Evolutionary conservation across 2,329 filamentous ascomycete species (phyloP).

Genomic region (Thelonectria rubi): DNA sequence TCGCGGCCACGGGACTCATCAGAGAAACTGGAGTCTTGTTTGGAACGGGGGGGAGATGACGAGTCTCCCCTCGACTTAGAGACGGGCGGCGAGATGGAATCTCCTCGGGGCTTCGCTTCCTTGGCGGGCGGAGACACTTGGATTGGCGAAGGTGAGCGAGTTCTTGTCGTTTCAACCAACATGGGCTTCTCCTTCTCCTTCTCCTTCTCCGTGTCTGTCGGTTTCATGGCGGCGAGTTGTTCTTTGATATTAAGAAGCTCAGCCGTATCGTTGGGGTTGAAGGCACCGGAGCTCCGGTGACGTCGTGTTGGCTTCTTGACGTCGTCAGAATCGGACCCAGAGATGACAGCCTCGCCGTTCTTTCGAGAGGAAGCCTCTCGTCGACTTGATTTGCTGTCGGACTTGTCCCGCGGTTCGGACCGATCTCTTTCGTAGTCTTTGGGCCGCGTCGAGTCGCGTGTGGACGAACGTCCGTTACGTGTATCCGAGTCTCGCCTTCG

Average conservation of each 20-base stretch:
- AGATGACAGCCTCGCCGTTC: conserved; percentile 46
- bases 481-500: conserved; percentile 34
- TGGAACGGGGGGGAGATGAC: conserved; percentile 24
- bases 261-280: conserved; percentile 63
- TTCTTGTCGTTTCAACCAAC: conserved; percentile 38
- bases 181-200: conserved; percentile 33
- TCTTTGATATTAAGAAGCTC: conserved; percentile 61
- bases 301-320: conserved; percentile 51
- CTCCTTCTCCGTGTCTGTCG: conserved; percentile 35
- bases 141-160: conserved; percentile 37
- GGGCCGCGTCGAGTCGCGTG: conserved; percentile 33
- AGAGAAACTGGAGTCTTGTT: conserved; percentile 4
- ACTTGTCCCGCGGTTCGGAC: conserved; percentile 17
- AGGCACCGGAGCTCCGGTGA: conserved; percentile 51
- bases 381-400: conserved; percentile 43
- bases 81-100: conserved; percentile 27
- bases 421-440: conserved; percentile 34
- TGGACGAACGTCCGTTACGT: conserved; percentile 28
- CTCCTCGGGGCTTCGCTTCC: conserved; percentile 27
- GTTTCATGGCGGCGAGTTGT: conserved; percentile 56
- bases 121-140: conserved; percentile 23
- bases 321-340: conserved; percentile 54
- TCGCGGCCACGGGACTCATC: conserved; percentile 56
- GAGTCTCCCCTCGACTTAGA: conserved; percentile 27
- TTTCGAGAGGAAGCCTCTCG: conserved; percentile 52